Conservation (phyloP, 2,329 filamentous ascomycete species). For the Exophiala bonariae region DNA sequence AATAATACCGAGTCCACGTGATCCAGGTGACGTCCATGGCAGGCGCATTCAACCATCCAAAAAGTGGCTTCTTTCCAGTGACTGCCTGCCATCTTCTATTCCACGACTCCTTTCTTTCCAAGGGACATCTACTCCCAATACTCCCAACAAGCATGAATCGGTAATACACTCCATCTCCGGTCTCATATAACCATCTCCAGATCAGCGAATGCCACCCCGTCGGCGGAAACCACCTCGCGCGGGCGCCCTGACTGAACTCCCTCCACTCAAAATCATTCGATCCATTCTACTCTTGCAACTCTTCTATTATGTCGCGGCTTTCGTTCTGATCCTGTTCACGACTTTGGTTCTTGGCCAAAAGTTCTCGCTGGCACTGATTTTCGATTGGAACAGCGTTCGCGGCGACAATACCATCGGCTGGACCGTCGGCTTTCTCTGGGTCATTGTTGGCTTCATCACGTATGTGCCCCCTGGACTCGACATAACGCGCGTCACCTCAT, state of each 20-base stretch:
- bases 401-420: slow-evolving; percentile 70
- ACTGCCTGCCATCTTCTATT: no score
- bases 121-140: slow-evolving; percentile 11
- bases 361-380: slow-evolving; percentile 59
- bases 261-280: slow-evolving; percentile 65
- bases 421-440: slow-evolving; percentile 68
- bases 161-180: slow-evolving; percentile 27
- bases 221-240: slow-evolving; percentile 63
- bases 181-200: slow-evolving; percentile 30
- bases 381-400: slow-evolving; percentile 64
- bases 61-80: no score
- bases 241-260: slow-evolving; percentile 66
- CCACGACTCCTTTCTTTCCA: no score
- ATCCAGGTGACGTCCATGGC: no score
- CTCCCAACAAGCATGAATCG: no score
- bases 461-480: slow-evolving; percentile 39
- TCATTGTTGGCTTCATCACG: slow-evolving; percentile 65
- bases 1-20: no score
- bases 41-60: no score
- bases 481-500: slow-evolving; percentile 2
- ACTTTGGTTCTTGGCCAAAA: slow-evolving; percentile 64
- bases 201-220: slow-evolving; percentile 50
- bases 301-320: slow-evolving; percentile 64
- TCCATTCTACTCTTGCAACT: slow-evolving; percentile 67
- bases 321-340: slow-evolving; percentile 65